Base-by-base conservation (phyloP, 768 basidiomycete species). In the Boletus rubropictus region DNA sequence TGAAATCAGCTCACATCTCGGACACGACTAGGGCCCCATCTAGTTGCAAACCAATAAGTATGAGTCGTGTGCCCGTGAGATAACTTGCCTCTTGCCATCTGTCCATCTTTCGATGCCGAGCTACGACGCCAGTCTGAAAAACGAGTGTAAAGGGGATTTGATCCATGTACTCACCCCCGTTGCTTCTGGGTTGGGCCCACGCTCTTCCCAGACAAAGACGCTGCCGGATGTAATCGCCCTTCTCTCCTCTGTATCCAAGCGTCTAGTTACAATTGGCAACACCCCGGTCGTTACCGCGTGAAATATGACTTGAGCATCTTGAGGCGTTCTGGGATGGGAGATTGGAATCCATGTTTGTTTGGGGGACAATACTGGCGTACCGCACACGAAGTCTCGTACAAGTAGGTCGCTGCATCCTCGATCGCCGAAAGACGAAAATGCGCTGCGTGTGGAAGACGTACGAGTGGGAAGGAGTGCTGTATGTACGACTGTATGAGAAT, bases 131-230 rank as follows among this genome's bases (percentile, higher is more conserved):
- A 9, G 54, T 51, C 11, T 58, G 18, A 48, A 44, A 40, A 39
- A 42, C 2, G 21, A 18, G n/a, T 44, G 39, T 27, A 44, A 46
- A 38, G 17, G 34, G 27, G 43, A 3, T 39, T 43, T 31, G 46
- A 38, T 43, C 11, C 29, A 46, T 31, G 34, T 32, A 68, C 77
- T 59, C 60, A 86, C 82, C 50, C 84, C 83, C 39, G 78, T 79
- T 24, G 79, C 73, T 51, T 85, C 86, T 41, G 80, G 65, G 51
- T 78, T 79, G 12, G 82, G 74, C 5, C 81, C 81, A 46, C 87
- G 74, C 62, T 90, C 88, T 60, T 89, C 86, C 87, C 88, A 90
- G 32, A 90, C 86, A 53, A 80, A 90, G 28, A 89, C 81, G 48
- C 77, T 79, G 12, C 88, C 87, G 1, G 86, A 77, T n/a, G 69